A percentile compares a stretch with the other conserved stretches of the same genome.
These are phyloP conservation scores for Meyerozyma carpophila DNA, from an alignment of 1,139 yeast genomes.

Conservation along the genomic window DNA sequence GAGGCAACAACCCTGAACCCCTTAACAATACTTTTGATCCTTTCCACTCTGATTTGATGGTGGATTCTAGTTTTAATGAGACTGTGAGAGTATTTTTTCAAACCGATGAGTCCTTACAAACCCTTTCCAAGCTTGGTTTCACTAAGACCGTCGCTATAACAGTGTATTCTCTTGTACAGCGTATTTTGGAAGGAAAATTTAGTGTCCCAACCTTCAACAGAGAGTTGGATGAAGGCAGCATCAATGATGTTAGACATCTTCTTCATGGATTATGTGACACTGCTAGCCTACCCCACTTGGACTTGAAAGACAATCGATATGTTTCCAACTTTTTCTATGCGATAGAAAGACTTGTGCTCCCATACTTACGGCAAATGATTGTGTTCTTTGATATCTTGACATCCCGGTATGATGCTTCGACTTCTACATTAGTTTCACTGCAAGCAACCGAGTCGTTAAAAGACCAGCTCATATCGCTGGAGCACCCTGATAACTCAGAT, in stretches of 20 bases:
- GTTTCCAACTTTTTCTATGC: conserved; percentile 17
- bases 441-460: background rate
- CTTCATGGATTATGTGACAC: background rate
- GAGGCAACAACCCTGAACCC: conserved; percentile 7
- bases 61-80: conserved; percentile 35
- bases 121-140: conserved; percentile 27
- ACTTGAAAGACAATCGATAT: conserved; percentile 6
- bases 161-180: conserved; percentile 15
- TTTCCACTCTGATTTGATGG: conserved; percentile 20
- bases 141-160: conserved; percentile 22
- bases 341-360: conserved; percentile 26
- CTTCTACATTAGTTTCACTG: background rate
- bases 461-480: background rate
- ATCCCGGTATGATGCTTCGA: conserved; percentile 7
- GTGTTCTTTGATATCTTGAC: conserved; percentile 32
- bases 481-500: background rate
- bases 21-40: conserved; percentile 17
- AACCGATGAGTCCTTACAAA: conserved; percentile 37
- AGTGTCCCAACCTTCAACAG: background rate
- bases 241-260: background rate
- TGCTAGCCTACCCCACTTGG: background rate
- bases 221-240: background rate
- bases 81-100: conserved; percentile 36
- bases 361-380: conserved; percentile 32
- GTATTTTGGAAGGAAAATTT: conserved; percentile 1